Base-by-base conservation (phyloP, 2,329 filamentous ascomycete species). In the Colletotrichum magnum region DNA sequence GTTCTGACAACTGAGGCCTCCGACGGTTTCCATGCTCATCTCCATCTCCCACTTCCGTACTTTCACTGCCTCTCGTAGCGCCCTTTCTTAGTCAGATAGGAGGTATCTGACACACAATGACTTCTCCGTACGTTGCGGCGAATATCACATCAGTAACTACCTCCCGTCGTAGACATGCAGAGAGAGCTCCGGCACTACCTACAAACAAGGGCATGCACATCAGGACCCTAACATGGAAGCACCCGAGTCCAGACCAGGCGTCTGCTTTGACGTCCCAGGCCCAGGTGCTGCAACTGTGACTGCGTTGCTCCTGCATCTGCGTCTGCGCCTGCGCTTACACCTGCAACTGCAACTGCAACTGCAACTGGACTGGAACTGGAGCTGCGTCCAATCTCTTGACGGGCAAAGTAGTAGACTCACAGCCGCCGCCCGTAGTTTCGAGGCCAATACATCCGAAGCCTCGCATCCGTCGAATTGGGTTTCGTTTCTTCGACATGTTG, bases 141-240 rank as follows among this genome's bases (percentile, higher is more conserved):
- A 36, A 36, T 12, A 36, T 36, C 32, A 36, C 32, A 36, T 10
- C 10, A 59, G 26, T 36, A 56, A 36, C 66, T 56, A 59, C 45
- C 21, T 24, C 21, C 21, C 21, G 56, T 66, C 54, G 45, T 60
- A 66, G 51, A 62, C 66, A 69, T 66, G 66, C 60, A 50, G 7
- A 36, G 32, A 36, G 32, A 10, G 62, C 61, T 58, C 56, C 62
- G 66, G 43, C 50, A 60, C 62, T 67, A 69, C 21, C 21, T 24
- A 24, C 21, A 24, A 24, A 69, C 56, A 47, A 69, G 62, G 66
- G 67, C 67, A 36, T 36, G 51, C 45, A 59, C 66, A 67, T 41
- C 51, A 67, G 57, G 67, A 69, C 67, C 67, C 67, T 69, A 45
- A 56, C 51, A 39, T 61, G 50, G 50, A 43, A 67, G 36, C 67